Evolutionary conservation across 1,139 yeast species (phyloP), one percentile per base, ranked within the genome.

Genomic region (Diutina mesorugosa): DNA sequence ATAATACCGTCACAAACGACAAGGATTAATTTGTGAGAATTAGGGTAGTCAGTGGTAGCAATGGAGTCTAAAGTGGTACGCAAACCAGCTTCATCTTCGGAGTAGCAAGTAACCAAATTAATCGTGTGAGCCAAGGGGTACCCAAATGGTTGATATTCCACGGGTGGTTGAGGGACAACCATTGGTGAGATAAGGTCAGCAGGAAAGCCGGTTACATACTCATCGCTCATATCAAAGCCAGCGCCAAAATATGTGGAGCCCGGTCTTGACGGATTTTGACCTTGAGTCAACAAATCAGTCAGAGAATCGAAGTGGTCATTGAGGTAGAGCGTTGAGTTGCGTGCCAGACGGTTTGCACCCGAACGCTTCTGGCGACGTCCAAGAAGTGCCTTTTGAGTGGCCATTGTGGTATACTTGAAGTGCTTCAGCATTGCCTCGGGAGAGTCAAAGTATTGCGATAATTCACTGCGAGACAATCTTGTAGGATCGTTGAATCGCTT

Each of bases 1-100:
- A 93, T 85, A 45, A 91, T 65, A 65, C 99, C 99, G 72, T 93
- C 99, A 75, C 98, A 91, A 46, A 93, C 78, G 53, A 91, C 84
- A 58, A 90, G 73, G 56, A 93, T 75, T 61, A 93, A 72, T 69
- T 91, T 93, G 70, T 93, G 98, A 6, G 97, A 88, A 69, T 90
- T 90, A 59, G 98, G 97, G 68, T 87, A 93, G 62, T 89, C 96
- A 2, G 97, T 90, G 0, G 96, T 89, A 18, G 96, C 90, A 59
- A 93, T 68, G 1, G 98, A 91, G 69, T 93, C 97, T 63, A 91
- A 72, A 0, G 98, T 90, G 0, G 91, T 84, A 64, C 98, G 79
- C 60, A 93, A 71, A 61, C 95, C 97, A 12, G 78, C 86, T 62
- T 82, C 87, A 66, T 90, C 95, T 72, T 93, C 99, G 1, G 98